Percentiles rank a stretch among this genome's conserved stretches.
Evolutionary conservation across 1,284 basidiomycete species (phyloP).

Genomic region (Trichosporon sp.): DNA sequence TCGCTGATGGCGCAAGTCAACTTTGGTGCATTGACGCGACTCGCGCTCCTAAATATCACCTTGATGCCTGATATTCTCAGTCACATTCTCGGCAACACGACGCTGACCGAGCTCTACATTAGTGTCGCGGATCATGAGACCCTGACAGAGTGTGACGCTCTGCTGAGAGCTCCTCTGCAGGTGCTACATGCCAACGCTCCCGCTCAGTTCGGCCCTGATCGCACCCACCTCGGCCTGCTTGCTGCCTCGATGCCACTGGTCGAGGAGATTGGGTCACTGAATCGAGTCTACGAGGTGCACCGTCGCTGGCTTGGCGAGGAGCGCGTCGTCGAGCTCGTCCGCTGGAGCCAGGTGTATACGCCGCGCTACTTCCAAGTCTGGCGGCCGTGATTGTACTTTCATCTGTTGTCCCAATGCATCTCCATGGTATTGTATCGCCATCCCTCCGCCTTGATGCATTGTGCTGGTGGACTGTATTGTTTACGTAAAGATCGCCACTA

Average conservation of each 20-base stretch:
- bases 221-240: constrained; percentile 37
- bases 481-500: constrained; percentile 5
- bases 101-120: constrained; percentile 48
- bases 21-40: constrained; percentile 32
- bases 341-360: constrained; percentile 42
- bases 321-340: constrained; percentile 40
- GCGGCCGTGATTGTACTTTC: constrained; percentile 41
- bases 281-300: constrained; percentile 51
- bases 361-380: constrained; percentile 55
- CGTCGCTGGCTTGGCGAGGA: constrained; percentile 39
- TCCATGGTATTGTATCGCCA: neutral
- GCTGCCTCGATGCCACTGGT: constrained; percentile 38
- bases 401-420: constrained; percentile 11
- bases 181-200: constrained; percentile 49
- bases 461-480: neutral
- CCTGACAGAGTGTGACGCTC: constrained; percentile 31
- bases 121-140: constrained; percentile 27
- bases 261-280: constrained; percentile 50
- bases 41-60: constrained; percentile 47
- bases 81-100: constrained; percentile 29
- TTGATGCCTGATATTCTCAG: constrained; percentile 31
- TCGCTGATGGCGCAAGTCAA: constrained; percentile 32
- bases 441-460: neutral
- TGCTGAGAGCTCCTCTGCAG: constrained; percentile 24
- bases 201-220: constrained; percentile 37